Evolutionary conservation across 1,284 basidiomycete genomes (phyloP).

Genomic region (Agaricales sp.): DNA sequence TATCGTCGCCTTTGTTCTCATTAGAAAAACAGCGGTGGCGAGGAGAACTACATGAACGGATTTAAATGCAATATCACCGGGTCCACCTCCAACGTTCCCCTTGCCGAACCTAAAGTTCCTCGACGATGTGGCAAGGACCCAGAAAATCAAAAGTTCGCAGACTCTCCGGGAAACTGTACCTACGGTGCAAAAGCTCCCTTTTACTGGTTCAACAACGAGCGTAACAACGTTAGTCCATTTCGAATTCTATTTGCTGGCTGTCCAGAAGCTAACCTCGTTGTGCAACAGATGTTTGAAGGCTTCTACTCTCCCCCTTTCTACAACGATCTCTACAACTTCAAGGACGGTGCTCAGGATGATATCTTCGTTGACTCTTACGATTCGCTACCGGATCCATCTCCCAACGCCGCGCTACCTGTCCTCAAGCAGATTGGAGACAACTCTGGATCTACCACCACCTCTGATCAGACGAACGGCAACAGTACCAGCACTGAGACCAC

Average conservation of each 20-base stretch:
- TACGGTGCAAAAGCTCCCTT: conserved; percentile 54
- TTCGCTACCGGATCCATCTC: conserved; percentile 24
- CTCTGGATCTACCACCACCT: no score
- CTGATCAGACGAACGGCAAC: no score
- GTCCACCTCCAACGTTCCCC: conserved; percentile 36
- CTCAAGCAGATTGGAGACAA: conserved; percentile 11
- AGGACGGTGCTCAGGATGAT: conserved; percentile 51
- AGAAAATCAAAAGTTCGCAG: conserved; percentile 24
- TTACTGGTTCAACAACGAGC: conserved; percentile 54
- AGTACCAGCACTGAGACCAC: no score
- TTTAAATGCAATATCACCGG: conserved; percentile 64
- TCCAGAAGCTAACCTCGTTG: conserved; percentile 1
- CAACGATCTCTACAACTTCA: conserved; percentile 45
- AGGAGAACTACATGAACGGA: conserved; percentile 61
- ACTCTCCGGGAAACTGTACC: conserved; percentile 53
- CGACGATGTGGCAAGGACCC: conserved; percentile 51
- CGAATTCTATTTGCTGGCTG: background rate
- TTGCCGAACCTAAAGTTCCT: conserved; percentile 42
- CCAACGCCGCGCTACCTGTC: conserved; percentile 25
- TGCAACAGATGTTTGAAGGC: conserved; percentile 54
- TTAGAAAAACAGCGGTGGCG: conserved; percentile 29
- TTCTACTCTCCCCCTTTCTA: conserved; percentile 45
- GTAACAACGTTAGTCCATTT: conserved; percentile 37
- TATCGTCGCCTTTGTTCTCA: conserved; percentile 4
- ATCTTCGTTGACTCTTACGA: conserved; percentile 44